A percentile compares a stretch with the other conserved stretches of the same genome.
phyloP scores from a whole-genome alignment of 148 eudicot species.

The Rhododendron williamsianum region DNA sequence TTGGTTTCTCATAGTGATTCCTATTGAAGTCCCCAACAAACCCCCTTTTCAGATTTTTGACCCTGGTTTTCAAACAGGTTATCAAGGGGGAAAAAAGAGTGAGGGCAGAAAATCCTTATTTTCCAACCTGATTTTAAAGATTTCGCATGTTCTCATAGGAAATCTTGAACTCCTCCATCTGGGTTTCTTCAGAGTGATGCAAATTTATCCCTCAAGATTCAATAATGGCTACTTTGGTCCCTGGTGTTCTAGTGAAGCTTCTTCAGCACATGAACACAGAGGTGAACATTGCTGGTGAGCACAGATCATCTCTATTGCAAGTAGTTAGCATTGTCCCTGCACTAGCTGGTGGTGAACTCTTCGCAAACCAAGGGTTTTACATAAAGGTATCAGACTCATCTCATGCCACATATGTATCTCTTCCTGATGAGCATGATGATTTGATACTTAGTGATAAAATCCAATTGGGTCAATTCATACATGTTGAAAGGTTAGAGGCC shows the following conservation, averaged over 20 bases:
- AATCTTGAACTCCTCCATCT: slow-evolving; percentile 12
- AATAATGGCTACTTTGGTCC: slow-evolving; percentile 77
- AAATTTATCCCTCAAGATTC: slow-evolving; percentile 27
- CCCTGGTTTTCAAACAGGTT: neutral
- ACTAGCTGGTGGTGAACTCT: slow-evolving; percentile 75
- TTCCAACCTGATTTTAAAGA: neutral
- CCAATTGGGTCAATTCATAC: slow-evolving; percentile 86
- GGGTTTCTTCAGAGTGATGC: slow-evolving; percentile 41
- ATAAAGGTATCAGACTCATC: slow-evolving; percentile 93
- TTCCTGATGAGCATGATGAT: slow-evolving; percentile 87
- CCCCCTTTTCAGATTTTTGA: neutral
- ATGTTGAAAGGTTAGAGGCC: slow-evolving; percentile 70
- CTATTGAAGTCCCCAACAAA: neutral
- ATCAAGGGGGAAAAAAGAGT: neutral
- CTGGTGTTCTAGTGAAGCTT: slow-evolving; percentile 78
- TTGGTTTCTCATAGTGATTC: neutral
- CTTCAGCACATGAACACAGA: slow-evolving; percentile 87
- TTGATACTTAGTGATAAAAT: slow-evolving; percentile 77
- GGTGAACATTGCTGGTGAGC: slow-evolving; percentile 80
- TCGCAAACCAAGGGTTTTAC: slow-evolving; percentile 83
- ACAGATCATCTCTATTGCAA: slow-evolving; percentile 77
- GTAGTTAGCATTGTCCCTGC: slow-evolving; percentile 93
- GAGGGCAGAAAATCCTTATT: neutral
- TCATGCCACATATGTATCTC: slow-evolving; percentile 89
- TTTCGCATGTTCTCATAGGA: neutral